Evolutionary conservation across 768 basidiomycete genomes (phyloP), one percentile per base, ranked within the genome.

Genomic region (Multifurca ochricompacta): DNA sequence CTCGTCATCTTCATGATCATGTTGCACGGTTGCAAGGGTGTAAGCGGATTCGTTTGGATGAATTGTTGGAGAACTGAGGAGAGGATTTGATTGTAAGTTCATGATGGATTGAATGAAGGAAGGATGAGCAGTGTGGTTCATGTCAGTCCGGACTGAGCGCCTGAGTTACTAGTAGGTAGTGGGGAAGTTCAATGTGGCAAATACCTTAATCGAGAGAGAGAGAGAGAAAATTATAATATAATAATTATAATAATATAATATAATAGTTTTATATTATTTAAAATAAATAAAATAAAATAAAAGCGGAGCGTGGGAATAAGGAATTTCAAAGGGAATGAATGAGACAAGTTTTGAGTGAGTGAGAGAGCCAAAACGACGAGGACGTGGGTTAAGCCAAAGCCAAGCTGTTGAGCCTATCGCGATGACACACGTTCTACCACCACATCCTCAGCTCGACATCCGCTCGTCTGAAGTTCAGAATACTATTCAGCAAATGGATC

Each of bases 401-500:
- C 40, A 51, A 35, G 52, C 36, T 49, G 54, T 51, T 31, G 50
- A 52, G 56, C 56, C 56, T 52, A 57, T 57, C 56, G 50, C 49
- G 56, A 77, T 77, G 75, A 71, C 75, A 57, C 76, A 77, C 67
- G 68, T 76, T 51, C 68, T 76, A 56, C 73, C 75, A 48, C 75
- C 71, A 14, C 75, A 77, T 64, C 62, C 69, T 36, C 73, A 77
- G 64, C 66, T 75, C 54, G 67, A 67, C 58, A 63, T 73, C 45
- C 63, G 63, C 27, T 78, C 75, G 5, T 73, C 78, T 42, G 76
- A 81, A 28, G 71, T 82, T 41, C 83, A 82, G 65, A 74, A 80
- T 11, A 78, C 81, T 1, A 72, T 84, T 14, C 79, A 82, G 68
- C 56, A 47, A n/a, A 87, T 89, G 80, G 83, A 87, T 64, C 78